A percentile compares a stretch with the other conserved stretches of the same genome.
These are phyloP conservation scores for Mycosphaerella sp. DNA, from an alignment of 2,329 filamentous ascomycete genomes.

Conservation along the genomic window DNA sequence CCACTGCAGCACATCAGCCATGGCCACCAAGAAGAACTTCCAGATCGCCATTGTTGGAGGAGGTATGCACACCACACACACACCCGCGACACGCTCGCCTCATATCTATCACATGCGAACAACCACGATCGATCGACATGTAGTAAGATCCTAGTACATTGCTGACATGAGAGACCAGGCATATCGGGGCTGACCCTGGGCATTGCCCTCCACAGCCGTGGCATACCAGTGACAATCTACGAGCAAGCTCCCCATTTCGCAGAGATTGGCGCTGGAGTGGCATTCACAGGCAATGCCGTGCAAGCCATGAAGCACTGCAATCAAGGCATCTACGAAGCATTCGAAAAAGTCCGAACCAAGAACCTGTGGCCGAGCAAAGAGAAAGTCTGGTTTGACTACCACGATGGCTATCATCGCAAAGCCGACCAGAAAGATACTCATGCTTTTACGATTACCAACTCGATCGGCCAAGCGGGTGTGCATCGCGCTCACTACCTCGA, in stretches of 20 bases:
- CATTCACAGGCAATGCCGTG: slow-evolving; percentile 50
- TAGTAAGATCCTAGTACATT: not conserved
- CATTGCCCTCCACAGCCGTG: slow-evolving; percentile 43
- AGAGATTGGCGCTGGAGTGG: slow-evolving; percentile 55
- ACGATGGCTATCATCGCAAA: slow-evolving; percentile 32
- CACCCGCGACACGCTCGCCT: not conserved
- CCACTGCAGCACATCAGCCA: not conserved
- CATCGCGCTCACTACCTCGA: slow-evolving; percentile 41
- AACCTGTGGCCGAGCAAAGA: slow-evolving; percentile 36
- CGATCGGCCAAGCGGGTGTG: slow-evolving; percentile 27
- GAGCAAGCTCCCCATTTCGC: slow-evolving; percentile 51
- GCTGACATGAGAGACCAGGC: slow-evolving; percentile 32
- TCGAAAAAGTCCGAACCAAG: slow-evolving; percentile 38
- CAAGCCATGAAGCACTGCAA: slow-evolving; percentile 51
- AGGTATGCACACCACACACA: slow-evolving; percentile 5
- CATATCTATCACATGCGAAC: not conserved
- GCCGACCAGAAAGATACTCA: slow-evolving; percentile 22
- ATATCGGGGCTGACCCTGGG: slow-evolving; percentile 53
- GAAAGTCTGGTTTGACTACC: slow-evolving; percentile 41
- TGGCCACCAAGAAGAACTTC: slow-evolving; percentile 19
- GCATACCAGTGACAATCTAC: slow-evolving; percentile 48
- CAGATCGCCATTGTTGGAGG: slow-evolving; percentile 23
- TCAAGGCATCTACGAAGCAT: slow-evolving; percentile 41
- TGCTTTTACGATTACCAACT: slow-evolving; percentile 26
- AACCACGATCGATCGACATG: not conserved